Evolutionary conservation across 2,329 filamentous ascomycete genomes (phyloP).

Genomic region (Diaporthe citriasiana): DNA sequence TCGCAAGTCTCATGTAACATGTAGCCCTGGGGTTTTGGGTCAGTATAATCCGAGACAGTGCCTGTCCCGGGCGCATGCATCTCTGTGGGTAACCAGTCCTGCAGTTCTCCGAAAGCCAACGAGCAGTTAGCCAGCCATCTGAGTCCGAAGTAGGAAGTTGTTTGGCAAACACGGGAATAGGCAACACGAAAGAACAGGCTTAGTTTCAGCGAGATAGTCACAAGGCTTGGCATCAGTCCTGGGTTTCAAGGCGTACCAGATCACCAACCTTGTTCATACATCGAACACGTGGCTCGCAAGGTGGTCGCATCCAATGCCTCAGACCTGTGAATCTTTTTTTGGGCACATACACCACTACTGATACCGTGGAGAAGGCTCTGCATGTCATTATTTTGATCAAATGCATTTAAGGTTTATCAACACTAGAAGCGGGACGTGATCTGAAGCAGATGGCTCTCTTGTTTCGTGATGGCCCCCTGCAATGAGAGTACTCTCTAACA

Average conservation of each 20-base stretch:
- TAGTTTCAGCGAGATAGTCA: conserved; percentile 2
- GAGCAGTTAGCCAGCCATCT: neutral
- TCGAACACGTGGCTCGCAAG: neutral
- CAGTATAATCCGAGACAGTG: neutral
- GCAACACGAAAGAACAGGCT: neutral
- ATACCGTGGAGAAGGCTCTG: too few species aligned
- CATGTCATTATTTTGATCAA: neutral
- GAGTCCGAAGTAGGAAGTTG: neutral
- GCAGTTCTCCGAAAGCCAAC: neutral
- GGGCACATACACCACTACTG: neutral
- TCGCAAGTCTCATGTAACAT: neutral
- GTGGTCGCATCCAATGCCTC: too few species aligned
- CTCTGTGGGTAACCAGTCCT: neutral
- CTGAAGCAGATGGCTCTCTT: neutral
- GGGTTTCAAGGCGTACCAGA: neutral
- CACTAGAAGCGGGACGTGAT: too few species aligned
- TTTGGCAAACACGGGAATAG: neutral
- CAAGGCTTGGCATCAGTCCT: neutral
- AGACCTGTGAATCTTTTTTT: neutral
- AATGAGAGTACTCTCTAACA: neutral
- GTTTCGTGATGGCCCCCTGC: neutral
- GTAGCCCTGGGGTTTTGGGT: neutral
- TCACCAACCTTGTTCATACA: neutral
- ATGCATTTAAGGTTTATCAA: too few species aligned
- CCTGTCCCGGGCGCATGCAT: neutral